These are phyloP conservation scores for Sherardia arvensis DNA, from an alignment of 257 asterid genomes.

Conservation along the genomic window DNA sequence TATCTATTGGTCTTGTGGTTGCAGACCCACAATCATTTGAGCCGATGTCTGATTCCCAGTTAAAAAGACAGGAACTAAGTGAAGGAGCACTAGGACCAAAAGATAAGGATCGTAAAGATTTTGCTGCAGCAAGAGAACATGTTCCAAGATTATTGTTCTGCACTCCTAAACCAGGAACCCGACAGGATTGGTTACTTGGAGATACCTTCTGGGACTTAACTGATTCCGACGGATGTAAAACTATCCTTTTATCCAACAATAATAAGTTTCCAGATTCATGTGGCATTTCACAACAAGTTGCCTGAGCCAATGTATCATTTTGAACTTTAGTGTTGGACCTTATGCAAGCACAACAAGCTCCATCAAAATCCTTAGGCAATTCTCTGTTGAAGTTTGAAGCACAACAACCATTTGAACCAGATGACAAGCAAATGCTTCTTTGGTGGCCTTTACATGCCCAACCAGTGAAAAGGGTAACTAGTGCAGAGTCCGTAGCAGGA, in stretches of 20 bases:
- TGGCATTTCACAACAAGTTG: conserved; percentile 26
- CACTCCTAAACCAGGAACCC: conserved; percentile 95
- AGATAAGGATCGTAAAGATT: conserved; percentile 71
- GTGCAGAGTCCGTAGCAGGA: conserved; percentile 79
- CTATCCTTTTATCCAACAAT: conserved; percentile 27
- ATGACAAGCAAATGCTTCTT: conserved; percentile 56
- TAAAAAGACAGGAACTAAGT: conserved; percentile 81
- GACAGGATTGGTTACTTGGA: conserved; percentile 55
- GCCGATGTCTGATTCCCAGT: conserved; percentile 75
- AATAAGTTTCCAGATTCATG: conserved; percentile 29
- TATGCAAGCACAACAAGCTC: conserved; percentile 42
- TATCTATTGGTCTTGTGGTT: conserved; percentile 81
- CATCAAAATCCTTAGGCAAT: conserved; percentile 23
- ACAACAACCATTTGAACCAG: conserved; percentile 51
- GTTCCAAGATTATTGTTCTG: conserved; percentile 51
- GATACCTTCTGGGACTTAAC: conserved; percentile 37
- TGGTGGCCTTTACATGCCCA: conserved; percentile 97
- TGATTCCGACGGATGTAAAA: conserved; percentile 22
- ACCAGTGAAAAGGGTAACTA: conserved; percentile 88
- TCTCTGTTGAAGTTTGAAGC: conserved; percentile 38
- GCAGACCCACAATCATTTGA: conserved; percentile 35
- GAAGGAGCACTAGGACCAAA: conserved; percentile 83
- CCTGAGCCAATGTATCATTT: conserved; percentile 20
- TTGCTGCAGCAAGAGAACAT: conserved; percentile 57
- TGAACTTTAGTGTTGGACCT: conserved; percentile 30